Conservation (phyloP, 1,139 yeast genomes). For the Torulaspora pretoriensis region DNA sequence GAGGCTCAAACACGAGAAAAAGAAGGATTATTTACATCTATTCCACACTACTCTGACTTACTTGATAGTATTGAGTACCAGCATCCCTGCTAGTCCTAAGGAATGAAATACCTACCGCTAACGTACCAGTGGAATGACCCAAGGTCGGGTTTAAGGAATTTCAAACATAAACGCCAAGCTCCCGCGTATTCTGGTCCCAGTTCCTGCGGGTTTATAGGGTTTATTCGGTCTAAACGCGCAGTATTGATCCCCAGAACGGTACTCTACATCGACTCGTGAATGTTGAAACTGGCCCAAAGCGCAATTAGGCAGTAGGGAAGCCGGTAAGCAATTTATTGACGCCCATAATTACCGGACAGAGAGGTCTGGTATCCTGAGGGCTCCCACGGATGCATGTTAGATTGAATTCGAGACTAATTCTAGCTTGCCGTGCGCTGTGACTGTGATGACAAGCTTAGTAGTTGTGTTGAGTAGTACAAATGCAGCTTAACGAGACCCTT, state of each 20-base stretch:
- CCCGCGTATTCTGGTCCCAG: too few relatives aligned
- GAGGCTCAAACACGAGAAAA: neutral
- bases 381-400: neutral
- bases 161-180: too few relatives aligned
- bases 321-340: neutral
- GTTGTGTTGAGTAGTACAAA: neutral
- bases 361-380: neutral
- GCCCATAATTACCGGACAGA: too few relatives aligned
- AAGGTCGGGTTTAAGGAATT: too few relatives aligned
- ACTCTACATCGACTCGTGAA: too few relatives aligned
- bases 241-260: too few relatives aligned
- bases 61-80: neutral
- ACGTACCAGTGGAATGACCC: too few relatives aligned
- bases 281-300: too few relatives aligned
- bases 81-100: neutral
- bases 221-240: too few relatives aligned
- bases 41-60: neutral
- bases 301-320: neutral
- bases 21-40: neutral
- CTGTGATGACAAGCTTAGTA: neutral
- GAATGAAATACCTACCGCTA: too few relatives aligned
- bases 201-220: too few relatives aligned
- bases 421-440: slow-evolving; percentile 1
- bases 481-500: slow-evolving; percentile 2
- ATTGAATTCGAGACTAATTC: neutral